Conservation (phyloP, 1,284 basidiomycete genomes). For the Rhizopogon parksii region DNA sequence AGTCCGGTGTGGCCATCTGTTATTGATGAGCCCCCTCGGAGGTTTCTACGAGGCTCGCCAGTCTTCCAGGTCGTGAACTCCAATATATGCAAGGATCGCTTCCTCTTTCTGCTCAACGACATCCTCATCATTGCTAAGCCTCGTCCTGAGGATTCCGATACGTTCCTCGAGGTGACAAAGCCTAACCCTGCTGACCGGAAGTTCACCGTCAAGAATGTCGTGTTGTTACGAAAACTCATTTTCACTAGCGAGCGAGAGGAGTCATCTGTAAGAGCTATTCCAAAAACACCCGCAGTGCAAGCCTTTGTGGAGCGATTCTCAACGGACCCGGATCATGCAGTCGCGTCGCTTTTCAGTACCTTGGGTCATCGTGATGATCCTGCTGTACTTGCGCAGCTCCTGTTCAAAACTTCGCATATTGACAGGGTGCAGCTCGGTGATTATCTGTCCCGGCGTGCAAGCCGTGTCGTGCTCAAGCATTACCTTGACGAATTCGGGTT, state of each 20-base stretch:
- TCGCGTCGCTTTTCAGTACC: conserved; percentile 56
- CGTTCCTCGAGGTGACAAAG: conserved; percentile 49
- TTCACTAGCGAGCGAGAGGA: conserved; percentile 63
- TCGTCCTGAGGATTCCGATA: conserved; percentile 55
- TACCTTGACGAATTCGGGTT: conserved; percentile 89
- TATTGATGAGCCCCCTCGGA: conserved; percentile 83
- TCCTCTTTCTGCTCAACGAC: conserved; percentile 93
- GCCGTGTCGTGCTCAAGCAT: conserved; percentile 69
- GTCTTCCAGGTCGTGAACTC: conserved; percentile 92
- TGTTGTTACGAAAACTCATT: conserved; percentile 67
- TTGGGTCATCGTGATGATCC: conserved; percentile 54
- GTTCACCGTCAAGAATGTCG: conserved; percentile 84
- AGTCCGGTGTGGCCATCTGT: conserved; percentile 56
- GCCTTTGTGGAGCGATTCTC: conserved; percentile 71
- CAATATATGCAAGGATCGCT: conserved; percentile 93
- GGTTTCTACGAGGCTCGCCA: conserved; percentile 76
- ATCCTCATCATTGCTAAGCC: conserved; percentile 84
- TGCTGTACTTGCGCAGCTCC: conserved; percentile 65
- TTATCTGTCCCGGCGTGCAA: conserved; percentile 69
- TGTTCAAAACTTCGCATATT: conserved; percentile 82
- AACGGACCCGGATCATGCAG: conserved; percentile 66
- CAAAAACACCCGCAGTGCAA: conserved; percentile 54
- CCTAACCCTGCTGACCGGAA: conserved; percentile 71
- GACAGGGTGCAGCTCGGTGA: conserved; percentile 80
- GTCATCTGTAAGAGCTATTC: conserved; percentile 36